phyloP scores from a whole-genome alignment of 768 basidiomycete genomes.

The Trametes elegans region DNA sequence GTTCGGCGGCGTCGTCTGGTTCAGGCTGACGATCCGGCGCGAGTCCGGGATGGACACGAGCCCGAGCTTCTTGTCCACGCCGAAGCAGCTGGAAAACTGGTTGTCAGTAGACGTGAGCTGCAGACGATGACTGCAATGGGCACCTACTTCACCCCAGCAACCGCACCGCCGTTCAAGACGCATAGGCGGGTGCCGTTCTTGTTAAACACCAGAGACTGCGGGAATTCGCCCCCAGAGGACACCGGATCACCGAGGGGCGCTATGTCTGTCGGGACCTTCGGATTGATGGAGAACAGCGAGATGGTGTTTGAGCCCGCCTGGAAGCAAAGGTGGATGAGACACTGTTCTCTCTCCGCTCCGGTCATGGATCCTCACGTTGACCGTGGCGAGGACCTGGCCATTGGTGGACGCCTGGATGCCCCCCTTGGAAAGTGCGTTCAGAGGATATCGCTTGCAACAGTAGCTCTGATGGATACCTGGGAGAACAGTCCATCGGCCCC shows the following conservation, averaged over 20 bases:
- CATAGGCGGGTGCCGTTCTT: constrained; percentile 31
- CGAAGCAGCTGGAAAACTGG: constrained; percentile 37
- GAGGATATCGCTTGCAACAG: too few species aligned
- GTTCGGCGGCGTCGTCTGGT: constrained; percentile 49
- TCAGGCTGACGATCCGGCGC: constrained; percentile 40
- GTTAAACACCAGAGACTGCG: constrained; percentile 40
- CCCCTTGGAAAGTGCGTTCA: constrained; percentile 4
- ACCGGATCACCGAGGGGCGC: constrained; percentile 43
- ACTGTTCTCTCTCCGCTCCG: not conserved
- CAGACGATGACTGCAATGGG: not conserved
- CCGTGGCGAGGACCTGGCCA: constrained; percentile 21
- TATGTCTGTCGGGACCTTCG: constrained; percentile 40
- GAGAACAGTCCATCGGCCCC: constrained; percentile 22
- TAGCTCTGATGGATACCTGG: not conserved
- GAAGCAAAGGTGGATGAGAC: not conserved
- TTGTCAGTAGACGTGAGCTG: not conserved
- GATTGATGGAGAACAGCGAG: constrained; percentile 40
- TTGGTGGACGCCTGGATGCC: constrained; percentile 22
- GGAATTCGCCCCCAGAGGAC: constrained; percentile 48
- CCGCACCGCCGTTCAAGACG: constrained; percentile 35
- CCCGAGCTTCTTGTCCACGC: constrained; percentile 41
- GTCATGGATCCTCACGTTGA: constrained; percentile 22
- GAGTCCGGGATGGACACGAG: constrained; percentile 39
- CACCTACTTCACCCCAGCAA: constrained; percentile 36
- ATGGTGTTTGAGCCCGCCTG: constrained; percentile 47